Conservation (phyloP, 345 rosid species). For the Melaleuca alternifolia region DNA sequence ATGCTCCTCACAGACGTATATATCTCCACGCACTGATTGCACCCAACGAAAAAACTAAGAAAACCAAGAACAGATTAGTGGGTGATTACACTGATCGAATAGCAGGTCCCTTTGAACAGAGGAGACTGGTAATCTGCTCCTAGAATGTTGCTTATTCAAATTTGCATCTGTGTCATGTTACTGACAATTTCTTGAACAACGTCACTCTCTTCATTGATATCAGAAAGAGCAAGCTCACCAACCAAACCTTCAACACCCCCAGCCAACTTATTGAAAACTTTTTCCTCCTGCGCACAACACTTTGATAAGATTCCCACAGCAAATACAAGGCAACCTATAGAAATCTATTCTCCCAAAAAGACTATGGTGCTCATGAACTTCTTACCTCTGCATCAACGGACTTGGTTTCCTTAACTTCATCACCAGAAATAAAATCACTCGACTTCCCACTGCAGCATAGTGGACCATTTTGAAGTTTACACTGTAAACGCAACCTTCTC, state of each 20-base stretch:
- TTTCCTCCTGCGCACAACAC: neutral
- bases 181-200: neutral
- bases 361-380: neutral
- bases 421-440: neutral
- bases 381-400: neutral
- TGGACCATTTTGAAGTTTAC: conserved; percentile 7
- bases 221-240: neutral
- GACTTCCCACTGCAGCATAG: neutral
- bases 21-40: neutral
- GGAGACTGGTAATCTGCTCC: neutral
- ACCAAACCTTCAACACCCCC: neutral
- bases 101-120: neutral
- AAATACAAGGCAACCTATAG: neutral
- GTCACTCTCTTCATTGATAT: neutral
- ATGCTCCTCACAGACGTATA: neutral
- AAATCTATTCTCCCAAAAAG: neutral
- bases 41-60: conserved; percentile 5
- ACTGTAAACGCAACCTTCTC: conserved; percentile 48
- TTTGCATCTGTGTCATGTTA: neutral
- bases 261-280: neutral
- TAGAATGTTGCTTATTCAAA: neutral
- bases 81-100: neutral
- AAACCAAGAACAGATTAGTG: neutral
- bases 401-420: conserved; percentile 13
- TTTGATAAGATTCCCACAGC: neutral